Evolutionary conservation across 179 eudicot genomes (phyloP), one percentile per base, ranked within the genome.

Genomic region (Gypsophila paniculata): DNA sequence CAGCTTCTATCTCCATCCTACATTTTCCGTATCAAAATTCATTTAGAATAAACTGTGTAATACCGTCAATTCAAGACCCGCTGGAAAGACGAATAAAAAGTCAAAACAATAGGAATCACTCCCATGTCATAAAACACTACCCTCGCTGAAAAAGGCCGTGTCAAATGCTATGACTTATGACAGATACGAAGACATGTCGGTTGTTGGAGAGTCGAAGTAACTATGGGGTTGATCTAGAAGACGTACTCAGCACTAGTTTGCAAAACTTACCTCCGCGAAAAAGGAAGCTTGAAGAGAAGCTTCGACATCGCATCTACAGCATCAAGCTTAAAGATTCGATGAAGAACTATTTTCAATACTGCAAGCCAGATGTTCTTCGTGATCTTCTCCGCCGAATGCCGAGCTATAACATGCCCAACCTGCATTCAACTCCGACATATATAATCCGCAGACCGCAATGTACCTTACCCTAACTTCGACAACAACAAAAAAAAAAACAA

Each of bases 1-100:
- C 99, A 26, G 99, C 99, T 85, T 94, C 99, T 76, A 88, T 89
- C 79, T 94, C 99, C 99, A 91, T 94, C 87, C 99, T 94, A 68
- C 63, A 66, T 15, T 67, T 66, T 25, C 25, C 15, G 26, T 25
- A 15, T 26, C 2, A 8, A 25, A 11, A 46, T 46, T 11, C 8
- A 54, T 22, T 6, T 0, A n/a, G 25, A 54, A 54, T 54, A 6
- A 8, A 1, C 34, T 29, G 26, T 57, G 29, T 8, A 11, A 19
- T 3, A 21, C 29, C 29, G 61, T 46, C 17, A 46, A 1, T 6
- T 46, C 4, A 18, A 25, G 23, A 54, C 18, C n/a, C n/a, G n/a
- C n/a, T n/a, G n/a, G n/a, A n/a, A n/a, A n/a, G n/a, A n/a, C n/a
- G n/a, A n/a, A n/a, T n/a, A n/a, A n/a, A n/a, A n/a, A n/a, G n/a